Evolutionary conservation across 352 stramenopile genomes (phyloP), one percentile per base, ranked within the genome.

Genomic region (Phytophthora citrophthora): DNA sequence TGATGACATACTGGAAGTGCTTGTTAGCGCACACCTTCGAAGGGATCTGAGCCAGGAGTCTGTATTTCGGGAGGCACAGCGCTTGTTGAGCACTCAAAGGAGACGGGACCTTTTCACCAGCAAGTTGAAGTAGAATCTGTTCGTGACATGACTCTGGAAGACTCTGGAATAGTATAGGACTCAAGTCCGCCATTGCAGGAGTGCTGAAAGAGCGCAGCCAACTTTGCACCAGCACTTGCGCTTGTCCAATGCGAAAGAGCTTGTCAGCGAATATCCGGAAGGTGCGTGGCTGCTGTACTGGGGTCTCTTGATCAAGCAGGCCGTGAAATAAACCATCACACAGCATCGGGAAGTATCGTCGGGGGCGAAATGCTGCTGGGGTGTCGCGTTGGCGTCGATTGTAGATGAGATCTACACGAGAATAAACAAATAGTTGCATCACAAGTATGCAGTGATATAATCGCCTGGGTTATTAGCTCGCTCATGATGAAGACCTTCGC

Each of bases 201-300:
- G 57, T 69, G 38, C 72, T 64, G 13, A 83, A 44, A 31, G 47
- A 70, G 7, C 43, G 48, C 27, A 89, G 40, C 82, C 81, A 93
- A 36, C 68, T 80, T 41, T 87, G 63, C 3, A 89, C 41, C 3
- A 91, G 38, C 2, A 36, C 41, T 36, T 77, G 51, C 4, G 69
- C 66, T 57, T 90, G 77, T 0, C 84, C 80, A 16, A 90, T 87
- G 26, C 84, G 80, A 7, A 70, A 67, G 7, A 93, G 38, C 38
- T 91, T 93, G 29, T 90, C 74, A n/a, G 49, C 64, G 27, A 93
- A 76, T 64, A 86, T 69, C 8, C 82, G 81, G 39, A 90, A 88
- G 10, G 78, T 69, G 1, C 59, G 18, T 5, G 59, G 76, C 5
- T 57, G 54, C 20, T 9, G 40, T 18, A 20, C 13, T 32, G 13